Evolutionary conservation across 441 rosid genomes (phyloP), one percentile per base, ranked within the genome.

Genomic region (Euphorbia corollata): DNA sequence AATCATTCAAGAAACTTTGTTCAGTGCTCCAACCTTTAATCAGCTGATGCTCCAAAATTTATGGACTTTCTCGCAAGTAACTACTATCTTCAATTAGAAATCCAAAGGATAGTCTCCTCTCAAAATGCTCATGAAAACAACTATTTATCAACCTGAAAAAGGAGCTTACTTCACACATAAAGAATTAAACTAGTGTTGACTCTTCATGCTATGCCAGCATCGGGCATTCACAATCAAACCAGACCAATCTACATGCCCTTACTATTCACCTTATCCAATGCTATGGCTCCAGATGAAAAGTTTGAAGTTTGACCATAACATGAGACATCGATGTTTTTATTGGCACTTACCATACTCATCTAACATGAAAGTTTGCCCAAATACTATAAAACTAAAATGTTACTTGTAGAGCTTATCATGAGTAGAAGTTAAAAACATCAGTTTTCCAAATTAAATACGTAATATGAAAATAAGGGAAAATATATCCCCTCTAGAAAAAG

Each of bases 1-100:
- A 64, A 64, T 41, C 59, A 59, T 68, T 58, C 59, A 67, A 57
- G 63, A 59, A 59, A n/a, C n/a, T n/a, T n/a, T n/a, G n/a, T n/a
- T n/a, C n/a, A n/a, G n/a, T n/a, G n/a, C n/a, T n/a, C n/a, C n/a
- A n/a, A n/a, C n/a, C n/a, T n/a, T 67, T 53, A 24, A 22, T 58
- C 13, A n/a, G 38, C n/a, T 58, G 36, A 19, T 55, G 45, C 41
- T 27, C 59, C 57, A 59, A 13, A 47, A 56, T 58, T 47, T 32
- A 30, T 16, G 24, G 12, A 67, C 10, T 38, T 5, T 38, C 15
- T 22, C 30, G 10, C 22, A 20, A 59, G 61, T 22, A 47, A 20
- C 38, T 3, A 6, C 32, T 39, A 38, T 36, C 22, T 43, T 48
- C 58, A 32, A n/a, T 59, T 10, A 59, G 13, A 18, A 11, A n/a